phyloP scores from a whole-genome alignment of 352 stramenopile species.

The Pythium utonaiense region DNA sequence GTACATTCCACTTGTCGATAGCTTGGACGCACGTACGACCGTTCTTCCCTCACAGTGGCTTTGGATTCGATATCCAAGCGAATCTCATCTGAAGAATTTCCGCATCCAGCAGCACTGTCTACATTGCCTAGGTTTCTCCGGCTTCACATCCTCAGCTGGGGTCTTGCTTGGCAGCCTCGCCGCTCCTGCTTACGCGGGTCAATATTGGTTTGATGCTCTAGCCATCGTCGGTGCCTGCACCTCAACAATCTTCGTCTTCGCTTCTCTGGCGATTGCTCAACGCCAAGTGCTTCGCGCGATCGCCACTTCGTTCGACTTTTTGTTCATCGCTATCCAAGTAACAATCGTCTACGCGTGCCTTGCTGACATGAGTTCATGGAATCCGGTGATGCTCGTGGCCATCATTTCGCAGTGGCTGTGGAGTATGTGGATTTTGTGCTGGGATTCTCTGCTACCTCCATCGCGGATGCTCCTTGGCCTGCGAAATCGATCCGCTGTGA shows the following conservation, averaged over 20 bases:
- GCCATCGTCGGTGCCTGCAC: not conserved
- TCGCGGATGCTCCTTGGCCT: not conserved
- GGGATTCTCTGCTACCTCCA: not conserved
- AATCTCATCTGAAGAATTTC: not conserved
- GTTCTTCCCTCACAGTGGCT: not conserved
- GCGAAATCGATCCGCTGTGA: not conserved
- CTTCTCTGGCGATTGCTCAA: conserved; percentile 11
- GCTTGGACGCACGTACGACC: not conserved
- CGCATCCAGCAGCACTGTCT: not conserved
- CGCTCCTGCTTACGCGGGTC: not conserved
- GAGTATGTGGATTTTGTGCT: conserved; percentile 3
- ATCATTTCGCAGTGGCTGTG: not conserved
- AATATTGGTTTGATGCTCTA: not conserved
- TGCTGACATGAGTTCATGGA: conserved; percentile 14
- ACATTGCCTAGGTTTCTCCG: not conserved
- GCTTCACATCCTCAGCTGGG: not conserved
- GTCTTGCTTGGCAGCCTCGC: not conserved
- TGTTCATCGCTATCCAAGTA: conserved; percentile 32
- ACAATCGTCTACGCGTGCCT: conserved; percentile 25
- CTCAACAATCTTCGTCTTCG: not conserved
- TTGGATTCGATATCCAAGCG: not conserved
- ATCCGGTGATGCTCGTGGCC: not conserved
- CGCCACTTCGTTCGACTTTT: conserved; percentile 37
- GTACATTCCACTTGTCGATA: not conserved
- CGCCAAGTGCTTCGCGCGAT: conserved; percentile 27